Percentiles rank a stretch among this genome's conserved stretches.
Conservation (phyloP, 331 rosid species). For the Quercus phellos region DNA sequence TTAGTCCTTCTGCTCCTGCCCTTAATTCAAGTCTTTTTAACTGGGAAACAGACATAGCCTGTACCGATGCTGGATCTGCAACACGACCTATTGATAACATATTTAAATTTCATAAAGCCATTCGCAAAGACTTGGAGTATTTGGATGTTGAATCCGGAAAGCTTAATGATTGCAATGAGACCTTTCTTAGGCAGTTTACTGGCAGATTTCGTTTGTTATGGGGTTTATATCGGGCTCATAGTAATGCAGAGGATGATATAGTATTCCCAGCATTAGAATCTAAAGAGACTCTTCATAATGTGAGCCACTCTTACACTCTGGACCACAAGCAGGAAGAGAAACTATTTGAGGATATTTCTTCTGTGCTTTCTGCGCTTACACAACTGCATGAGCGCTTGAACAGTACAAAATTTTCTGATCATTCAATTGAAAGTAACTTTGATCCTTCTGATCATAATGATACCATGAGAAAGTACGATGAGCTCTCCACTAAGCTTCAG, state of each 20-base stretch:
- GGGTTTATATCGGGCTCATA: conserved; percentile 58
- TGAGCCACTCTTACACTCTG: conserved; percentile 53
- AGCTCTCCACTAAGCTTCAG: conserved; percentile 42
- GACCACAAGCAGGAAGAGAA: conserved; percentile 55
- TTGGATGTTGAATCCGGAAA: conserved; percentile 49
- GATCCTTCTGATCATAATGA: conserved; percentile 9
- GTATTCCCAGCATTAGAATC: conserved; percentile 54
- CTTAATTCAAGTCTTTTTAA: conserved; percentile 47
- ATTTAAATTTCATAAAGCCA: conserved; percentile 55
- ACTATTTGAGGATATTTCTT: conserved; percentile 43
- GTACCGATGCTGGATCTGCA: conserved; percentile 14
- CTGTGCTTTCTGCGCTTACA: conserved; percentile 35
- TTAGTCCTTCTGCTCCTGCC: conserved; percentile 34
- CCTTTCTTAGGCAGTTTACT: conserved; percentile 38
- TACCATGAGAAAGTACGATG: conserved; percentile 33
- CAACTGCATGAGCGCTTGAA: conserved; percentile 24
- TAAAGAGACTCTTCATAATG: conserved; percentile 50
- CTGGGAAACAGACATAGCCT: conserved; percentile 38
- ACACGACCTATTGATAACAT: conserved; percentile 45
- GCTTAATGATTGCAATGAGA: conserved; percentile 30
- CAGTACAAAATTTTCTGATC: neutral
- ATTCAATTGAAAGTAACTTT: neutral
- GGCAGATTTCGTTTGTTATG: conserved; percentile 48
- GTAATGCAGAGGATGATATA: conserved; percentile 57
- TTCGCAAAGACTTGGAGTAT: conserved; percentile 49